phyloP scores from a whole-genome alignment of 2,329 filamentous ascomycete genomes.

The Alternaria novae-zelandiae region DNA sequence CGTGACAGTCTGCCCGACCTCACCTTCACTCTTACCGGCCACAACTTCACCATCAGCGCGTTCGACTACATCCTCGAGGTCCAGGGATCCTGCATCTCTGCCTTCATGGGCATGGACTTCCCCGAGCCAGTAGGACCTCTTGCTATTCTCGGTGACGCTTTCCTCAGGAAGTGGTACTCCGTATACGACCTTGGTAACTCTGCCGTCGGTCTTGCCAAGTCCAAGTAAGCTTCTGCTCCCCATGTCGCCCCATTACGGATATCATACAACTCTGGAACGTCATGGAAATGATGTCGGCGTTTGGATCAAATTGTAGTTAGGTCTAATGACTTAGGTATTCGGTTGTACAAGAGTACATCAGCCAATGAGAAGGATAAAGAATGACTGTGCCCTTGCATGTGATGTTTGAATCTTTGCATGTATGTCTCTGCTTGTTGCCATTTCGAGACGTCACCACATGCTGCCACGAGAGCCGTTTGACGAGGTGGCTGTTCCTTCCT shows the following conservation, averaged over 20 bases:
- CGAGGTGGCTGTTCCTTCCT: too few species aligned
- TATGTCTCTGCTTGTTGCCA: neutral
- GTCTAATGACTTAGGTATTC: conserved; percentile 17
- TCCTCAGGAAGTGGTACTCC: conserved; percentile 86
- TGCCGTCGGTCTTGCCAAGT: conserved; percentile 85
- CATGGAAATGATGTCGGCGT: conserved; percentile 8
- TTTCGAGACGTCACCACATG: too few species aligned
- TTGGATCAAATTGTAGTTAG: conserved; percentile 32
- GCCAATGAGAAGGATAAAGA: conserved; percentile 5
- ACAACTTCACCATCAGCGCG: conserved; percentile 89
- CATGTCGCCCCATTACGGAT: neutral
- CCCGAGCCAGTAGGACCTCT: conserved; percentile 87
- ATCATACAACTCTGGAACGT: conserved; percentile 6
- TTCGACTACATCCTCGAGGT: conserved; percentile 97
- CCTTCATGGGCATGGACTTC: conserved; percentile 92
- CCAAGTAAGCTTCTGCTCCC: conserved; percentile 62
- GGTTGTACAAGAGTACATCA: conserved; percentile 19
- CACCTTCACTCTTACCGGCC: conserved; percentile 85
- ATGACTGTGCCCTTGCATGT: neutral
- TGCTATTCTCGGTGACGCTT: conserved; percentile 89
- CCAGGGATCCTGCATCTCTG: conserved; percentile 93
- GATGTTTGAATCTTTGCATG: neutral
- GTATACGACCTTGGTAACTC: conserved; percentile 93
- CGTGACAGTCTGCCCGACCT: conserved; percentile 86
- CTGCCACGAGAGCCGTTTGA: too few species aligned